Base-by-base conservation (phyloP, 2,329 filamentous ascomycete genomes). In the Botrytis aclada region DNA sequence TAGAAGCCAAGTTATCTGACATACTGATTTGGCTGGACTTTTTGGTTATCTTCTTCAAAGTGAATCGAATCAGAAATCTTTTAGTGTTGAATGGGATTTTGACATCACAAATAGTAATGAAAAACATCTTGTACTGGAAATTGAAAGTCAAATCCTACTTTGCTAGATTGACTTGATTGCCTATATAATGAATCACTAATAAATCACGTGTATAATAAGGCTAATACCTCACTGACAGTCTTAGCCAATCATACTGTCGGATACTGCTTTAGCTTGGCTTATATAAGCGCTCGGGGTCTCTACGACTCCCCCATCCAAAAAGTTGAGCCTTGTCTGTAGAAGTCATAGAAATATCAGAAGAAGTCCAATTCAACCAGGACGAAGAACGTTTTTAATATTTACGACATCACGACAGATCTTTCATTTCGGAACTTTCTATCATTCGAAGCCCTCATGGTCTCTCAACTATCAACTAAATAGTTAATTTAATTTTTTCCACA, bases 241-340 rank as follows among this genome's bases (percentile, higher is more conserved):
- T 69, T 5, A 6, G 29, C 47, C 47, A 69, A 69, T 69, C 10
- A 56, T 25, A 32, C 12, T 25, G 1, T 1, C n/a, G 8, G 2
- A 6, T 41, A 2, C 0, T 6, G 16, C 9, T 7, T 25, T 41
- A 41, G 65, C 34, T 39, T 25, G 4, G 65, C 25, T 69, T 56
- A 69, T 56, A 69, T 69, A 69, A 69, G 47, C 65, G 18, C 54
- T 69, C 65, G 47, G 47, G 54, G 65, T 69, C 65, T 56, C 29
- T n/a, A 5, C 18, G 39, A 41, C 41, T 51, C 65, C 64, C 37
- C 47, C 47, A 56, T 56, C 65, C 47, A 69, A 69, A 69, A 69
- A 56, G 47, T 43, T 58, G 29, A 69, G 65, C 65, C 65, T 69
- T 69, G 65, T 66, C 65, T 58, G 39, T 67, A 56, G 34, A 67